Evolutionary conservation across 2,329 filamentous ascomycete genomes (phyloP).

Genomic region (Rasamsonia emersonii): DNA sequence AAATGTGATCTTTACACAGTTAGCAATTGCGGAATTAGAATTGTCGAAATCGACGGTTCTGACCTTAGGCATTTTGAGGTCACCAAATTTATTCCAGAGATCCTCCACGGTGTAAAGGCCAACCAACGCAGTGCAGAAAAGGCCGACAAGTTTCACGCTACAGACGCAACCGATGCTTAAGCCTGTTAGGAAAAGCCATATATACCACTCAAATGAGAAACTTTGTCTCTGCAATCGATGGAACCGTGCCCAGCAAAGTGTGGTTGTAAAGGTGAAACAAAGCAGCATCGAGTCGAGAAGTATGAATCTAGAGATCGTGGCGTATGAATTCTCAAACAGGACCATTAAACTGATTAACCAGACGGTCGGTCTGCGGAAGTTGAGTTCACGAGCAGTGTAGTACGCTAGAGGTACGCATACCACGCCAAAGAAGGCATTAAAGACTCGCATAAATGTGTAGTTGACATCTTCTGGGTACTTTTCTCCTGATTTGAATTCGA

Average conservation of each 20-base stretch:
- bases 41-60: constrained; percentile 18
- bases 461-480: constrained; percentile 88
- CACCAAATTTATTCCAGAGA: constrained; percentile 95
- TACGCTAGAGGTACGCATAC: constrained; percentile 90
- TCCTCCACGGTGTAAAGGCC: constrained; percentile 94
- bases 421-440: constrained; percentile 92
- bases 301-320: constrained; percentile 96
- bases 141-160: constrained; percentile 96
- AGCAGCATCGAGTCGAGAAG: constrained; percentile 97
- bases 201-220: constrained; percentile 86
- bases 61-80: constrained; percentile 81
- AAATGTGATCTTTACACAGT: constrained; percentile 48
- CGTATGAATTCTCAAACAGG: constrained; percentile 98
- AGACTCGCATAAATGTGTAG: constrained; percentile 97
- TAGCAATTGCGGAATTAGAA: constrained; percentile 10
- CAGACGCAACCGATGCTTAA: constrained; percentile 95
- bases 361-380: constrained; percentile 75
- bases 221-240: constrained; percentile 77
- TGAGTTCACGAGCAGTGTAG: constrained; percentile 85
- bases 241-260: constrained; percentile 95
- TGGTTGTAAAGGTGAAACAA: constrained; percentile 96
- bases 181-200: constrained; percentile 89
- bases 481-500: constrained; percentile 98
- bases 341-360: constrained; percentile 97
- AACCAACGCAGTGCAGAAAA: constrained; percentile 91